Conservation (phyloP, 1,284 basidiomycete genomes). For the Paramarasmius palmivorus region DNA sequence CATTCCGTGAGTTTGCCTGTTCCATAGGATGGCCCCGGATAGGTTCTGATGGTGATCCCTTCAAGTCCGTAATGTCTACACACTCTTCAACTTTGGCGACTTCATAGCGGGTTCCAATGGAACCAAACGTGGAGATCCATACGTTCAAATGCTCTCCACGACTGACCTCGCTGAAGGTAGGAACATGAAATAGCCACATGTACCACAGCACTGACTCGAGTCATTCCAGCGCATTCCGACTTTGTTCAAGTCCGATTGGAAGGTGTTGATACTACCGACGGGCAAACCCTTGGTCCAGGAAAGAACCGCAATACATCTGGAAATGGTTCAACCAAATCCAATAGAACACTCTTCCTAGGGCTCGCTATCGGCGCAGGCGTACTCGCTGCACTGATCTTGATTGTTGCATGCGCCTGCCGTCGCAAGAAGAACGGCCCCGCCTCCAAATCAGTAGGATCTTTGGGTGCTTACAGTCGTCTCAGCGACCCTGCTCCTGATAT, state of each 20-base stretch:
- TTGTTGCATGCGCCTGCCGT: conserved; percentile 11
- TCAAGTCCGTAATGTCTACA: conserved; percentile 56
- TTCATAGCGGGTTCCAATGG: conserved; percentile 42
- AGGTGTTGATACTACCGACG: conserved; percentile 45
- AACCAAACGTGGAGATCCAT: conserved; percentile 41
- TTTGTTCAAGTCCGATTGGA: conserved; percentile 52
- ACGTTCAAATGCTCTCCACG: conserved; percentile 59
- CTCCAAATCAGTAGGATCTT: not conserved
- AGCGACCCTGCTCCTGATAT: not conserved
- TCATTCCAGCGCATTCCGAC: conserved; percentile 39
- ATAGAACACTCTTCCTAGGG: conserved; percentile 14
- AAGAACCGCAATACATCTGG: not conserved
- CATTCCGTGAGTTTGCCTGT: conserved; percentile 44
- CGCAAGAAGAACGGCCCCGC: conserved; percentile 3
- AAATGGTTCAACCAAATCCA: conserved; percentile 7
- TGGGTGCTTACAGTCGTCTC: not conserved
- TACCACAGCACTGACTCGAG: too few relatives aligned
- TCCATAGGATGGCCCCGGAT: conserved; percentile 1
- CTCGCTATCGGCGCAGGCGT: conserved; percentile 11
- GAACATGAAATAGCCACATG: too few relatives aligned
- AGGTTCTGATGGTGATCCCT: not conserved
- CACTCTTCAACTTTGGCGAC: conserved; percentile 61
- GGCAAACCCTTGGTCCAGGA: conserved; percentile 18
- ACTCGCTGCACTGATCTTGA: conserved; percentile 12
- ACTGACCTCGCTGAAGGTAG: conserved; percentile 43